phyloP scores from a whole-genome alignment of 78 protist genomes.

The Planoprotostelium fungivorum region DNA sequence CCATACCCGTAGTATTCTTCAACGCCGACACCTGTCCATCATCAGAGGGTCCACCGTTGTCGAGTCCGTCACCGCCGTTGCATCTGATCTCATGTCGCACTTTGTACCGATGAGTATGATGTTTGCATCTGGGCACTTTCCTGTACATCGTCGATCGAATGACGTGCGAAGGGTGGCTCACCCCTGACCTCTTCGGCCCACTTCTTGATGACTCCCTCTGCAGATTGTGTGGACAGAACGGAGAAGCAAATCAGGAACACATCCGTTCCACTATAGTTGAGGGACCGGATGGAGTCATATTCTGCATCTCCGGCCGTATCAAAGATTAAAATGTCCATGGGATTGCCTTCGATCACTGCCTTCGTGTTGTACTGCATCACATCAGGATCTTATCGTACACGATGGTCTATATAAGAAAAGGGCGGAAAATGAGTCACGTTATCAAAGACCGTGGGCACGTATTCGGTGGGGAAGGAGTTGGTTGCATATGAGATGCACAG shows the following conservation, averaged over 20 bases:
- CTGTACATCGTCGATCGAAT: not conserved
- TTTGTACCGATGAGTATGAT: not conserved
- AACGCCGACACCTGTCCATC: not conserved
- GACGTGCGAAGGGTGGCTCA: not conserved
- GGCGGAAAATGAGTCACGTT: not conserved
- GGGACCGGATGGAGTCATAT: not conserved
- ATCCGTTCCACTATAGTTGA: not conserved
- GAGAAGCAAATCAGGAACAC: not conserved
- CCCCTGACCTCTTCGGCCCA: not conserved
- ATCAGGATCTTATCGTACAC: not conserved
- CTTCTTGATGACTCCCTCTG: not conserved
- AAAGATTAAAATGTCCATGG: not conserved
- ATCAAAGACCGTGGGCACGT: not conserved
- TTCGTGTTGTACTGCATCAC: not conserved
- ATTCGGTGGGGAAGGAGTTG: not conserved
- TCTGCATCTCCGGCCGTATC: not conserved
- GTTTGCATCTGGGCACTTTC: not conserved
- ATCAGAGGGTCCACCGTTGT: not conserved
- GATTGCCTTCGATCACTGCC: not conserved
- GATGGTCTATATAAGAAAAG: too few relatives aligned
- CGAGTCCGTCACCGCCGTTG: too few relatives aligned
- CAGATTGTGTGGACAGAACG: not conserved
- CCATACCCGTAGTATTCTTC: not conserved
- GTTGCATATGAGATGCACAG: not conserved
- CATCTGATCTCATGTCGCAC: not conserved